A percentile compares a stretch with the other conserved stretches of the same genome.
These are phyloP conservation scores for Teratosphaeria gauchensis DNA, from an alignment of 2,329 filamentous ascomycete species.

Conservation along the genomic window DNA sequence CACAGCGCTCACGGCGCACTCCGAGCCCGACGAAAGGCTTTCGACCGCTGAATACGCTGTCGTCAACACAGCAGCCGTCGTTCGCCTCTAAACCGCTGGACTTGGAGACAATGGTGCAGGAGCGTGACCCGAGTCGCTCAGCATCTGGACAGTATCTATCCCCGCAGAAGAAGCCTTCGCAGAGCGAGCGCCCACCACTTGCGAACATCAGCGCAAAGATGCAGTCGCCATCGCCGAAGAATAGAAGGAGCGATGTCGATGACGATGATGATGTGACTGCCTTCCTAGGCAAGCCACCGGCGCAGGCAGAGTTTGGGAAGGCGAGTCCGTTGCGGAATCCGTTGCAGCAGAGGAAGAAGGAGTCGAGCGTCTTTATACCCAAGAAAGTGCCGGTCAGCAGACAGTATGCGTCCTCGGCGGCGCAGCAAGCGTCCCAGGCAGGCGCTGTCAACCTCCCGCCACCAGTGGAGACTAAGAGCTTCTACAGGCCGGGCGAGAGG, in stretches of 20 bases:
- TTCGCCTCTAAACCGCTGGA: conserved; percentile 1
- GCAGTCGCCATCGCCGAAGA: conserved; percentile 19
- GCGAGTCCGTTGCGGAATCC: conserved; percentile 47
- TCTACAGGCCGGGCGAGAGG: neutral
- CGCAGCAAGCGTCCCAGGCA: conserved; percentile 1
- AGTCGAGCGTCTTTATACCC: conserved; percentile 16
- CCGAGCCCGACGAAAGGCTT: conserved; percentile 3
- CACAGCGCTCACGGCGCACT: neutral
- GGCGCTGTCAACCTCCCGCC: neutral
- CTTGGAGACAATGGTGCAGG: conserved; percentile 13
- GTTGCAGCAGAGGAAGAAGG: conserved; percentile 16
- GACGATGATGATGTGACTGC: conserved; percentile 8
- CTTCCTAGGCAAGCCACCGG: conserved; percentile 3
- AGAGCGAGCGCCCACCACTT: conserved; percentile 16
- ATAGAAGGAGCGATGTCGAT: neutral
- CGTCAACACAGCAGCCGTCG: conserved; percentile 9
- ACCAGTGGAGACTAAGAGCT: neutral
- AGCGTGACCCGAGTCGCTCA: conserved; percentile 12
- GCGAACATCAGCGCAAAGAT: conserved; percentile 25
- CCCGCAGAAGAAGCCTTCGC: conserved; percentile 5
- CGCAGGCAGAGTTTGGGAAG: conserved; percentile 46
- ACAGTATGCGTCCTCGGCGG: conserved; percentile 3
- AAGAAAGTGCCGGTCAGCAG: conserved; percentile 8
- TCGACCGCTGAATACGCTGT: conserved; percentile 13
- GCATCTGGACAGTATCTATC: conserved; percentile 13